Conservation (phyloP, 2,329 filamentous ascomycete species). For the Exserohilum rostratum region DNA sequence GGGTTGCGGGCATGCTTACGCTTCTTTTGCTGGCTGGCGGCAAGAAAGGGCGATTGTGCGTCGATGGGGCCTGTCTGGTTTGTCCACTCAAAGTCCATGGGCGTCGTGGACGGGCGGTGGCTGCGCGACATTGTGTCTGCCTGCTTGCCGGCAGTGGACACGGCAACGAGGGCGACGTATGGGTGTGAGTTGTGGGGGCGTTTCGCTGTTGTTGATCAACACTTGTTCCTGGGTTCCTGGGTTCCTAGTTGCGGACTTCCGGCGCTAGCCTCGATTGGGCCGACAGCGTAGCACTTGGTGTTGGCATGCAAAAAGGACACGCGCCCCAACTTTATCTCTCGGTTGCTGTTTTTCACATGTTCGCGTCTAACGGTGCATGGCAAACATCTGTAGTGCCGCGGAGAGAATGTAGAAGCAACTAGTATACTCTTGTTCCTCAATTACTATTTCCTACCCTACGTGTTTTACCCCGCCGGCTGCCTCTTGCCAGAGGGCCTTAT, state of each 20-base stretch:
- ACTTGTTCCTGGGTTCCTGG: slow-evolving; percentile 10
- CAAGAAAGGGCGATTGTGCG: slow-evolving; percentile 55
- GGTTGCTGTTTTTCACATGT: no score
- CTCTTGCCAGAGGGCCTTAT: background rate
- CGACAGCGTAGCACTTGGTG: slow-evolving; percentile 2
- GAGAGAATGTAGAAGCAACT: no score
- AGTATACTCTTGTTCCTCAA: no score
- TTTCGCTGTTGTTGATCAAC: slow-evolving; percentile 23
- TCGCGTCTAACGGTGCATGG: no score
- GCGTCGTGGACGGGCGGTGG: slow-evolving; percentile 51
- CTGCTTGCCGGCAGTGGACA: background rate
- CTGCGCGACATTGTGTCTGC: slow-evolving; percentile 32
- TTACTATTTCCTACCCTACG: background rate
- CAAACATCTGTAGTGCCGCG: no score
- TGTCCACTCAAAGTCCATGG: slow-evolving; percentile 62
- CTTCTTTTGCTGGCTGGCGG: slow-evolving; percentile 44
- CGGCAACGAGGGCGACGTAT: background rate
- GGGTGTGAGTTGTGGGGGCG: slow-evolving; percentile 13
- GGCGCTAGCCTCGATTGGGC: slow-evolving; percentile 16
- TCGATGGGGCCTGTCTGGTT: slow-evolving; percentile 56
- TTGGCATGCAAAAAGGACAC: background rate
- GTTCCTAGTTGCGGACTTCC: slow-evolving; percentile 22
- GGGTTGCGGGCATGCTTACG: slow-evolving; percentile 37
- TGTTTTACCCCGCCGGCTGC: background rate
- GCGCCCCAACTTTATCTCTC: background rate